These are phyloP conservation scores for Moesziomyces antarcticus DNA, from an alignment of 1,284 basidiomycete species.

Conservation along the genomic window DNA sequence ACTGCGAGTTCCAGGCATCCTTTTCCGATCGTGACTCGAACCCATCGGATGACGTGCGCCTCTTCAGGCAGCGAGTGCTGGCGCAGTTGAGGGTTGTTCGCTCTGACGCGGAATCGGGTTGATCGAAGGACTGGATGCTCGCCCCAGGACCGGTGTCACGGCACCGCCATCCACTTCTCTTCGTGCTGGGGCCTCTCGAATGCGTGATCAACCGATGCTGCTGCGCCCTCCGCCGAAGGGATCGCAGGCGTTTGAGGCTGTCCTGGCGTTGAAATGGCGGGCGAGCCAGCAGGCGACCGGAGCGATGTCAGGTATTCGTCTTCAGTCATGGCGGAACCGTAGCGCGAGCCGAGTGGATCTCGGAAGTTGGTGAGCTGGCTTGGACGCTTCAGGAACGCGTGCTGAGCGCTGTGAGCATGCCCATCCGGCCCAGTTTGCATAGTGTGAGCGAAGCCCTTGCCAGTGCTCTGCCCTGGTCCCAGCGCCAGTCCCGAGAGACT, in stretches of 20 bases:
- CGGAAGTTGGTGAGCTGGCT: conserved; percentile 15
- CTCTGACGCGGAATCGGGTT: conserved; percentile 3
- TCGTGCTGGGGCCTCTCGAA: conserved; percentile 5
- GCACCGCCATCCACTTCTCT: conserved; percentile 9
- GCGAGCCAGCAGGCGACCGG: conserved; percentile 37
- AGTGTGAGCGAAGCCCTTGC: background rate
- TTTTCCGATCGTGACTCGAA: background rate
- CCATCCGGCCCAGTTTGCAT: background rate
- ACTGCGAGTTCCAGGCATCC: no score
- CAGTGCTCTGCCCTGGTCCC: background rate
- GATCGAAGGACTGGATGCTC: conserved; percentile 3
- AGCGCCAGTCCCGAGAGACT: background rate
- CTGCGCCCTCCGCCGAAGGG: conserved; percentile 7
- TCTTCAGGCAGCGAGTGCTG: conserved; percentile 22
- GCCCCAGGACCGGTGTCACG: conserved; percentile 16
- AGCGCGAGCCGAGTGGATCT: conserved; percentile 16
- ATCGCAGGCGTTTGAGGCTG: conserved; percentile 12
- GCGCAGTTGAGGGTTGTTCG: conserved; percentile 5
- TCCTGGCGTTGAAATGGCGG: conserved; percentile 37
- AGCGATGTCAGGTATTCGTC: conserved; percentile 47
- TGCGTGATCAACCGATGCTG: background rate
- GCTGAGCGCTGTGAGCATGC: background rate
- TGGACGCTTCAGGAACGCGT: conserved; percentile 9
- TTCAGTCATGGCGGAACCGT: conserved; percentile 32
- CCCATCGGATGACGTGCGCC: no score